Conservation (phyloP, 805 yeast species). For the Candida sithepensis region DNA sequence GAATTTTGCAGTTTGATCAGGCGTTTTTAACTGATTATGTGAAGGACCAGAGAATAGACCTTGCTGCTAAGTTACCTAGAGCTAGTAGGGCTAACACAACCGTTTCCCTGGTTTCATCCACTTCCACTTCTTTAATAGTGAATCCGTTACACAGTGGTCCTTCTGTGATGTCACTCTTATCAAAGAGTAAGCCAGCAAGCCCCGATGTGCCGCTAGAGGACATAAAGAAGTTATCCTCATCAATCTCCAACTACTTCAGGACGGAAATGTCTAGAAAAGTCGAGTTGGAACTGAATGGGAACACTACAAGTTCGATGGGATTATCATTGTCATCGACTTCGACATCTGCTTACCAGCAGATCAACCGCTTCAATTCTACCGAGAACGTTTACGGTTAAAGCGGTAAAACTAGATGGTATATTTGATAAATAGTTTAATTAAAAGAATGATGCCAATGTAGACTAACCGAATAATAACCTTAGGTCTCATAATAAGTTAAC, state of each 20-base stretch:
- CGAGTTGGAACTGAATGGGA: conserved; percentile 10
- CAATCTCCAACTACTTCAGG: conserved; percentile 9
- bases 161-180: not conserved
- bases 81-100: conserved; percentile 2
- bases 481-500: too few species aligned
- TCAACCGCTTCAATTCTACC: not conserved
- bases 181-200: not conserved
- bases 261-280: conserved; percentile 7
- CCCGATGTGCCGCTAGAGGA: conserved; percentile 2
- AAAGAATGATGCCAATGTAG: too few species aligned
- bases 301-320: conserved; percentile 8
- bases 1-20: conserved; percentile 3
- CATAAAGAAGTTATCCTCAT: conserved; percentile 7
- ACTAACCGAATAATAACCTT: too few species aligned
- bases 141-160: not conserved
- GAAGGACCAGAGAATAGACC: conserved; percentile 14
- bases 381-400: not conserved
- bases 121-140: conserved; percentile 6
- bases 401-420: not conserved
- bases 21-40: conserved; percentile 6
- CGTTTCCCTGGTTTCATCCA: conserved; percentile 6
- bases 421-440: too few species aligned
- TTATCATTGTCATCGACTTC: conserved; percentile 10
- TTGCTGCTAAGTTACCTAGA: conserved; percentile 8
- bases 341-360: conserved; percentile 14